phyloP scores from a whole-genome alignment of 306 rosid species.

The Prinsepia uniflora region DNA sequence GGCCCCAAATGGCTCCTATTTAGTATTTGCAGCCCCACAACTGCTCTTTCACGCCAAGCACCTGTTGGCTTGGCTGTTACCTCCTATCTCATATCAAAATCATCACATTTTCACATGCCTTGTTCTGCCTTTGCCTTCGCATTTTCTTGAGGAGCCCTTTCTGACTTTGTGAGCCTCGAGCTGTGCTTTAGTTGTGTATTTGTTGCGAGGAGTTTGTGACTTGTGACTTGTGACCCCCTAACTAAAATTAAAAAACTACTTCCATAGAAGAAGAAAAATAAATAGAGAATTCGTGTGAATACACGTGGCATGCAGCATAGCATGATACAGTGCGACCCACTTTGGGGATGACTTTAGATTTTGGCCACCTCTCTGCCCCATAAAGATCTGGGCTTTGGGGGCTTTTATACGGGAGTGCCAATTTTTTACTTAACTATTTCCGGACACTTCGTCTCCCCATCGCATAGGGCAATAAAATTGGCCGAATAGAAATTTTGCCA shows the following conservation, averaged over 20 bases:
- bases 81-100: background rate
- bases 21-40: conserved; percentile 32
- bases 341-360: conserved; percentile 23
- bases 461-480: conserved; percentile 17
- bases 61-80: conserved; percentile 28
- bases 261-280: background rate
- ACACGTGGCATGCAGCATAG: conserved; percentile 42
- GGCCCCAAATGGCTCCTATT: conserved; percentile 28
- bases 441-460: conserved; percentile 20
- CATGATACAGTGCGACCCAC: conserved; percentile 33
- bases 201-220: too few relatives aligned
- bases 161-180: conserved; percentile 24
- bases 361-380: background rate
- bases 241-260: too few relatives aligned
- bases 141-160: conserved; percentile 13
- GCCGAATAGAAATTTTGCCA: conserved; percentile 31
- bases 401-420: conserved; percentile 9
- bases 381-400: conserved; percentile 38
- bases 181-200: conserved; percentile 21
- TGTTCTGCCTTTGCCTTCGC: conserved; percentile 7
- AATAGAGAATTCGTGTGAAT: background rate
- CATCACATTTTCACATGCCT: conserved; percentile 33
- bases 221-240: conserved; percentile 12
- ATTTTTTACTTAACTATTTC: conserved; percentile 46
- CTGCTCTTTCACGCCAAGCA: conserved; percentile 56